Base-by-base conservation (phyloP, 2,329 filamentous ascomycete genomes). In the Monilinia laxa region DNA sequence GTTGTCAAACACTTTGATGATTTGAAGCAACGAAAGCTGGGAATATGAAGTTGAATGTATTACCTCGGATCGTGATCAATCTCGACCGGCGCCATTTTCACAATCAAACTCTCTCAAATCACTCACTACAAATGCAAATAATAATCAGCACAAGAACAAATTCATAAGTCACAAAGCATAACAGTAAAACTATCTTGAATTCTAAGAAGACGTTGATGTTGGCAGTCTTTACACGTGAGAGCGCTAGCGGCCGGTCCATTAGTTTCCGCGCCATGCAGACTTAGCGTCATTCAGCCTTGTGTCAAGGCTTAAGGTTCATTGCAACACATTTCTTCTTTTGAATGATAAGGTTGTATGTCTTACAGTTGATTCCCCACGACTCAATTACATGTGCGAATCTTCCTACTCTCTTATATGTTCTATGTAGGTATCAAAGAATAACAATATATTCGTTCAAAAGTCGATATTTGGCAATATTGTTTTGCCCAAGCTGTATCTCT, bases 61-160 rank as follows among this genome's bases (percentile, higher is more conserved):
- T 67, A 67, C 67, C 67, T 68, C 18, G 65, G 54, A 38, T 45
- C 16, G 14, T 45, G 51, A 31, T 64, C 42, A 40, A 67, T 65
- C 20, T 67, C 67, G 31, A 68, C 51, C 6, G 60, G 65, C 14
- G 67, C 67, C 65, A 67, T 67, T 14, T 57, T 40, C 18, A 45
- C 42, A 51, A 5, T 23, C 25, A 58, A 40, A 10, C 53, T 38
- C 23, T 38, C 20, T 51, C 45, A 38, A 51, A 23, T 51, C 28
- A 55, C 53, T n/a, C 9, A 20, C 35, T n/a, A 4, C 18, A 60
- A 18, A 51, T 28, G 28, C 23, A 2, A 42, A 38, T 38, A 14
- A 12, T 31, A 23, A 40, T 40, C 11, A 14, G 38, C 14, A 14
- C 38, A 40, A 28, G 23, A 18, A 20, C 28, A 51, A 14, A 12